phyloP scores from a whole-genome alignment of 768 basidiomycete species.

The Mycena alexandri region DNA sequence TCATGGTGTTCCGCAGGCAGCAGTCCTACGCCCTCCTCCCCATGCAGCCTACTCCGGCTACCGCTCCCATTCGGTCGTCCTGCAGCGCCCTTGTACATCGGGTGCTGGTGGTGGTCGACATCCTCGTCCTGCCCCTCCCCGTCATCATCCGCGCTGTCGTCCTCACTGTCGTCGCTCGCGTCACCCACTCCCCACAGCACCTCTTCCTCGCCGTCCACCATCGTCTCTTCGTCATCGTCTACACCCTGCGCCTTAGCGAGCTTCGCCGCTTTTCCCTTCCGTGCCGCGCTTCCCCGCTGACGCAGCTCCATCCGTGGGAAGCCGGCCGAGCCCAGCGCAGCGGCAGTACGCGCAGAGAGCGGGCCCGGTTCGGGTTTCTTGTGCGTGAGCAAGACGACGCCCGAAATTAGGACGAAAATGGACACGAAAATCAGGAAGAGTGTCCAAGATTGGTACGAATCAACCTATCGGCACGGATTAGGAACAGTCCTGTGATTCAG shows the following conservation, averaged over 20 bases:
- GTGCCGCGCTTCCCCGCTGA: constrained; percentile 29
- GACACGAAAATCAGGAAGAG: constrained; percentile 91
- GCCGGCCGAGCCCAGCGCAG: constrained; percentile 40
- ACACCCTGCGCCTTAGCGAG: constrained; percentile 44
- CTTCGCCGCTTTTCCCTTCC: constrained; percentile 38
- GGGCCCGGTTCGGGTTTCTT: constrained; percentile 82
- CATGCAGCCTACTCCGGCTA: constrained; percentile 37
- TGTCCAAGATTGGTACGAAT: constrained; percentile 89
- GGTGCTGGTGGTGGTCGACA: constrained; percentile 59
- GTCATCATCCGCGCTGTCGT: constrained; percentile 42
- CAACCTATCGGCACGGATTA: constrained; percentile 35
- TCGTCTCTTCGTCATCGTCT: constrained; percentile 54
- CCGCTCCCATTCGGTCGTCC: constrained; percentile 38
- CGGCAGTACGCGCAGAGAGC: constrained; percentile 49
- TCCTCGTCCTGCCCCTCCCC: constrained; percentile 58
- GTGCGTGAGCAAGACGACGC: constrained; percentile 93
- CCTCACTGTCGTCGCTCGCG: constrained; percentile 72
- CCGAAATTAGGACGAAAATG: constrained; percentile 87
- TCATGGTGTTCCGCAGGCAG: constrained; percentile 54
- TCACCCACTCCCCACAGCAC: constrained; percentile 82
- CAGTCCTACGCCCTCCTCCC: constrained; percentile 59
- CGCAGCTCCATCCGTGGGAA: constrained; percentile 45
- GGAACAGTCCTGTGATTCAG: not conserved
- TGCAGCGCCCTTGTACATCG: constrained; percentile 44
- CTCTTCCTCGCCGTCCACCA: constrained; percentile 57